A percentile compares a stretch with the other conserved stretches of the same genome.
Conservation (phyloP, 345 rosid genomes). For the Linum usitatissimum region DNA sequence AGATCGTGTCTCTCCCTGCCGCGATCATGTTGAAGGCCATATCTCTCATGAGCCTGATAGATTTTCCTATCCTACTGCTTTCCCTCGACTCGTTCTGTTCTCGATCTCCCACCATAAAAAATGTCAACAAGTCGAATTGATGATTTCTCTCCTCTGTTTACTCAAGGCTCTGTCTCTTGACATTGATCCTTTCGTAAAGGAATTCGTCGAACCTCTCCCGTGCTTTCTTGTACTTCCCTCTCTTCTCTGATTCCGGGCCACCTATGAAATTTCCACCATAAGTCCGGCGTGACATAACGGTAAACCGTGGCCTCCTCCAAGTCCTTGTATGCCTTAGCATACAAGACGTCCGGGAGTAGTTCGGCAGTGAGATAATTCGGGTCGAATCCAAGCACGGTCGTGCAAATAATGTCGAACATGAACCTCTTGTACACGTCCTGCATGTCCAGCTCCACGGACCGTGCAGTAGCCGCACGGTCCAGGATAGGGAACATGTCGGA, state of each 20-base stretch:
- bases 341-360: neutral
- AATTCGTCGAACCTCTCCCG: neutral
- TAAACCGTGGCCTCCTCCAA: neutral
- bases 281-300: neutral
- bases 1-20: neutral
- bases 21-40: neutral
- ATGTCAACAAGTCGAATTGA: constrained; percentile 16
- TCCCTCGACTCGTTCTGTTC: neutral
- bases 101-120: constrained; percentile 14
- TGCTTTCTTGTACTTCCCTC: neutral
- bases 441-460: neutral
- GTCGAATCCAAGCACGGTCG: neutral
- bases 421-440: constrained; percentile 3
- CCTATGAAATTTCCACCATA: neutral
- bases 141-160: neutral
- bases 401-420: neutral
- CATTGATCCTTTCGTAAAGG: constrained; percentile 19
- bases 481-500: constrained; percentile 24
- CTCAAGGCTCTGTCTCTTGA: constrained; percentile 19
- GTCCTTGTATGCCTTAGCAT: neutral
- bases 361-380: neutral
- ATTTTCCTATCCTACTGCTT: neutral
- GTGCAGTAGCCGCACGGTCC: neutral
- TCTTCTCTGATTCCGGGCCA: neutral
- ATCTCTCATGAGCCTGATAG: neutral